These are phyloP conservation scores for Pulveroboletus ravenelii DNA, from an alignment of 768 basidiomycete species.

Conservation along the genomic window DNA sequence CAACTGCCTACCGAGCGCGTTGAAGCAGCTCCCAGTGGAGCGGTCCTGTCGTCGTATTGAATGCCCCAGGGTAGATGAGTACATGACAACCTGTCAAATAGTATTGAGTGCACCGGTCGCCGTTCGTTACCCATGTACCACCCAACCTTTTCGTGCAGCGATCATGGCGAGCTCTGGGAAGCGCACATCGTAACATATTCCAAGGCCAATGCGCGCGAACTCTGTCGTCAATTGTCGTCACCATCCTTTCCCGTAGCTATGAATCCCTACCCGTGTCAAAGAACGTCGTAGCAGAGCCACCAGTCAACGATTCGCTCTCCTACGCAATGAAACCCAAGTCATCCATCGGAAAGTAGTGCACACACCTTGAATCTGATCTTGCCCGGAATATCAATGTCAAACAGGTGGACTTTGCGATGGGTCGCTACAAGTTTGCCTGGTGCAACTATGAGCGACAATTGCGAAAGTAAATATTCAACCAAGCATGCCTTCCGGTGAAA, in stretches of 20 bases:
- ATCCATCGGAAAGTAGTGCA: neutral
- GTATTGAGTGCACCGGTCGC: neutral
- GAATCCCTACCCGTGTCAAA: slow-evolving; percentile 76
- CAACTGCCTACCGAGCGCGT: slow-evolving; percentile 57
- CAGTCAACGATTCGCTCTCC: slow-evolving; percentile 87
- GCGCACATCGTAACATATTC: slow-evolving; percentile 94
- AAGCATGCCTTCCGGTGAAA: slow-evolving; percentile 65
- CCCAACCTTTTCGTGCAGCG: slow-evolving; percentile 74
- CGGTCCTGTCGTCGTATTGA: slow-evolving; percentile 94
- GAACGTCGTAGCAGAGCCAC: slow-evolving; percentile 65
- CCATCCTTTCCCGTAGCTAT: neutral
- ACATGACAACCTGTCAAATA: slow-evolving; percentile 66
- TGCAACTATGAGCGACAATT: neutral
- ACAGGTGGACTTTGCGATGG: slow-evolving; percentile 94
- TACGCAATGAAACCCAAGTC: slow-evolving; percentile 29
- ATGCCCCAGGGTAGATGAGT: slow-evolving; percentile 90
- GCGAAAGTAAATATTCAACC: neutral
- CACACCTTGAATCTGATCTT: slow-evolving; percentile 83
- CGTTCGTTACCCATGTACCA: neutral
- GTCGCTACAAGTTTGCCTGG: slow-evolving; percentile 81
- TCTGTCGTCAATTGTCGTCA: slow-evolving; percentile 39
- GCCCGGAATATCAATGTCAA: slow-evolving; percentile 95
- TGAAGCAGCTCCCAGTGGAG: slow-evolving; percentile 94
- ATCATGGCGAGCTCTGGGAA: slow-evolving; percentile 94
- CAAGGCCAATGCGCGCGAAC: slow-evolving; percentile 96